A percentile compares a stretch with the other conserved stretches of the same genome.
phyloP scores from a whole-genome alignment of 805 yeast genomes.

The Yarrowia sp. region DNA sequence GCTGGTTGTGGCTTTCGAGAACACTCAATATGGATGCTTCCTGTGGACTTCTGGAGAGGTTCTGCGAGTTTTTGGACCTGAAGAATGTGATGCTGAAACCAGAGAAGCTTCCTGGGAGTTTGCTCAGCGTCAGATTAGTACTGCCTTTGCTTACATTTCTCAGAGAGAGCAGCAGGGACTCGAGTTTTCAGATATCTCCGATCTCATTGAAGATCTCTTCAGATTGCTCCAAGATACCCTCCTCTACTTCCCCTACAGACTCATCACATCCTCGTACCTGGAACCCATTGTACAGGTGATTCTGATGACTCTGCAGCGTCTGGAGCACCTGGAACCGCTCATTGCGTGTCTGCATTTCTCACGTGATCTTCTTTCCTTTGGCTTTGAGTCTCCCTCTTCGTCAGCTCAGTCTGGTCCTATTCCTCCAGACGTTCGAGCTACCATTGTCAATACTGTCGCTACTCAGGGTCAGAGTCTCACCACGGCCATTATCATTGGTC shows the following conservation, averaged over 20 bases:
- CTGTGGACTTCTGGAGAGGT: conserved; percentile 82
- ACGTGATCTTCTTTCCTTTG: conserved; percentile 83
- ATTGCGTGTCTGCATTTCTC: conserved; percentile 68
- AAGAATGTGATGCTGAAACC: conserved; percentile 47
- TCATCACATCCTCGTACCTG: conserved; percentile 43
- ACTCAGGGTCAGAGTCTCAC: conserved; percentile 59
- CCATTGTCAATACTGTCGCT: conserved; percentile 49
- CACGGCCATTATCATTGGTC: conserved; percentile 56
- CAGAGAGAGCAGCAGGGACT: conserved; percentile 28
- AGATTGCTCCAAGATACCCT: conserved; percentile 73
- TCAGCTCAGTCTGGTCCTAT: conserved; percentile 54
- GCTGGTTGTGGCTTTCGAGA: conserved; percentile 66
- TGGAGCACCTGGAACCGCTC: conserved; percentile 71
- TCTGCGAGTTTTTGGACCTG: conserved; percentile 61
- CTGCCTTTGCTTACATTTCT: conserved; percentile 48
- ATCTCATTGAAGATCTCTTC: conserved; percentile 82
- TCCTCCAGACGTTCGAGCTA: conserved; percentile 53
- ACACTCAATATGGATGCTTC: conserved; percentile 73
- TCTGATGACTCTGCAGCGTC: conserved; percentile 47
- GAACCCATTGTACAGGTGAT: conserved; percentile 57
- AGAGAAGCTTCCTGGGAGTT: conserved; percentile 70
- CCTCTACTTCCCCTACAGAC: conserved; percentile 65
- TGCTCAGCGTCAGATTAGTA: conserved; percentile 60
- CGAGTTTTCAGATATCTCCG: conserved; percentile 47
- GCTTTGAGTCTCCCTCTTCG: conserved; percentile 74